Evolutionary conservation across 2,329 filamentous ascomycete genomes (phyloP).

Genomic region (Phaeosphaeriaceae sp.): DNA sequence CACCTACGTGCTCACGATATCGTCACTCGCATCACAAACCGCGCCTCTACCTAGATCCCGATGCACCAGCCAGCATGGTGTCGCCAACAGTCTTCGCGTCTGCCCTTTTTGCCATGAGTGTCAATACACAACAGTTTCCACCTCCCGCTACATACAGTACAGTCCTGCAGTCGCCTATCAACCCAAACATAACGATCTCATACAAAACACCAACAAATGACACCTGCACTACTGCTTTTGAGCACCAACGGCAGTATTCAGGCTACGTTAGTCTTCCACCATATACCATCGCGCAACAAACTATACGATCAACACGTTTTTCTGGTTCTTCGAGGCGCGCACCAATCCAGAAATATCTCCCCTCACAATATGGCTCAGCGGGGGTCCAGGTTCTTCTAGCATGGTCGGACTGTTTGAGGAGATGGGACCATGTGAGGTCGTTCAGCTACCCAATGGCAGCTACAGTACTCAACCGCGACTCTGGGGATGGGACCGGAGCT

Average conservation of each 20-base stretch:
- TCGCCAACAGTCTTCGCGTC: slow-evolving; percentile 25
- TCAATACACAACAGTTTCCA: slow-evolving; percentile 52
- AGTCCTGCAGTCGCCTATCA: slow-evolving; percentile 67
- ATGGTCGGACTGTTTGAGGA: slow-evolving; percentile 70
- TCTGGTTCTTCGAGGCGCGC: slow-evolving; percentile 69
- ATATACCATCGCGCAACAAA: slow-evolving; percentile 57
- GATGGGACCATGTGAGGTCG: slow-evolving; percentile 58
- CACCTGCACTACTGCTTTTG: slow-evolving; percentile 70
- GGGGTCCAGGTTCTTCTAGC: slow-evolving; percentile 70
- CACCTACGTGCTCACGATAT: slow-evolving; percentile 11
- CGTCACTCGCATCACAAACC: not conserved
- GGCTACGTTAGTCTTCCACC: slow-evolving; percentile 72
- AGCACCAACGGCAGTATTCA: slow-evolving; percentile 68
- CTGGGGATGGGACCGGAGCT: slow-evolving; percentile 71
- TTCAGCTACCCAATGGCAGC: slow-evolving; percentile 51
- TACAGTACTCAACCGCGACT: slow-evolving; percentile 65
- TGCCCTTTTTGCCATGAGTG: slow-evolving; percentile 16
- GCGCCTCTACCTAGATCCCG: not conserved
- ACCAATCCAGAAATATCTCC: slow-evolving; percentile 59
- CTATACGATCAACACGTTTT: slow-evolving; percentile 68
- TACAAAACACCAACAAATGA: slow-evolving; percentile 69
- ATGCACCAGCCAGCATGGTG: slow-evolving; percentile 46
- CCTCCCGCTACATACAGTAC: slow-evolving; percentile 53
- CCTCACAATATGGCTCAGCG: slow-evolving; percentile 69
- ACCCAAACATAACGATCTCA: slow-evolving; percentile 69